Conservation (phyloP, 2,329 filamentous ascomycete genomes). For the Fusarium sp. region DNA sequence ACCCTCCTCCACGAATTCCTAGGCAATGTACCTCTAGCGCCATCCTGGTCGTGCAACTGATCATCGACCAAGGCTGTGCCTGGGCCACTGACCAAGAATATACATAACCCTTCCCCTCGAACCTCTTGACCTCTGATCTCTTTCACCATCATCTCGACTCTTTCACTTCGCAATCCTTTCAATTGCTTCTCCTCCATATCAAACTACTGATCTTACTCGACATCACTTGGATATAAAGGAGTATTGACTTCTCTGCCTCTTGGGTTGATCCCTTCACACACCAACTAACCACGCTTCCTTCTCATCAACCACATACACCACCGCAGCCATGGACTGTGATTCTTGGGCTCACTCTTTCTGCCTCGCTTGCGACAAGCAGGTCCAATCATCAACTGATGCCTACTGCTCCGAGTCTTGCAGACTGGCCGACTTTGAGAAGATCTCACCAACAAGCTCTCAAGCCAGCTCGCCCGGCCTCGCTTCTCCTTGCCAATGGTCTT, state of each 20-base stretch:
- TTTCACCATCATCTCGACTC: conserved; percentile 33
- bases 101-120: conserved; percentile 43
- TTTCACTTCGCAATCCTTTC: conserved; percentile 21
- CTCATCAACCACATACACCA: conserved; percentile 21
- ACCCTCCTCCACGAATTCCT: conserved; percentile 42
- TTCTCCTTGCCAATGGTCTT: conserved; percentile 60
- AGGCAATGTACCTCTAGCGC: conserved; percentile 43
- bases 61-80: conserved; percentile 44
- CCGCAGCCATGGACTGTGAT: conserved; percentile 61
- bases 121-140: conserved; percentile 22
- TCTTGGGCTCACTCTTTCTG: conserved; percentile 91
- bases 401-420: conserved; percentile 95
- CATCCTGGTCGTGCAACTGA: conserved; percentile 38
- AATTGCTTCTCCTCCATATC: conserved; percentile 31
- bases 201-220: conserved; percentile 27
- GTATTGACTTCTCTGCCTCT: conserved; percentile 12
- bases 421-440: conserved; percentile 84
- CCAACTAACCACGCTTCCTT: neutral
- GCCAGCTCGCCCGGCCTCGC: conserved; percentile 64
- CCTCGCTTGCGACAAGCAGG: conserved; percentile 83
- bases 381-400: conserved; percentile 77
- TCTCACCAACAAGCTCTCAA: conserved; percentile 63
- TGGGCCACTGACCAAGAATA: conserved; percentile 38
- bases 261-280: conserved; percentile 14
- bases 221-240: conserved; percentile 23